Evolutionary conservation across 495 filamentous ascomycete genomes (phyloP).

Genomic region (Lasiosphaeria hispida): DNA sequence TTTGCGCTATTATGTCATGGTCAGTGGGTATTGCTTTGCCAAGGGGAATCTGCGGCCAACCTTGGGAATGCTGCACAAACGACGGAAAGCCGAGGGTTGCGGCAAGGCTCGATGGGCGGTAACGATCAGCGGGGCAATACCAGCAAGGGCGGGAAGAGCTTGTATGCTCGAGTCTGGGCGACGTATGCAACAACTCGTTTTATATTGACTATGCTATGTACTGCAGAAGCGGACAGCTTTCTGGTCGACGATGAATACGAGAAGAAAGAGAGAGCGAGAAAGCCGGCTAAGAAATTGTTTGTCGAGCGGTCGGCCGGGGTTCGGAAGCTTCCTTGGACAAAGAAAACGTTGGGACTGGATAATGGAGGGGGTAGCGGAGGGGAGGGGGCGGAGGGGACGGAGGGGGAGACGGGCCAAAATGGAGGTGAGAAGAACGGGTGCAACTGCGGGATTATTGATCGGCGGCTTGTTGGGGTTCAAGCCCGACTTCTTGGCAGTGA

Average conservation of each 20-base stretch:
- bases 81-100: slow-evolving; percentile 6
- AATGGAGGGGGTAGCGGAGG: slow-evolving; percentile 1
- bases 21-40: slow-evolving; percentile 12
- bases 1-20: slow-evolving; percentile 9
- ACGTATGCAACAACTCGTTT: slow-evolving; percentile 40
- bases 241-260: not conserved
- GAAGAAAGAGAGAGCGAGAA: slow-evolving; percentile 10
- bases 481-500: not conserved
- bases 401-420: not conserved
- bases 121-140: slow-evolving; percentile 31
- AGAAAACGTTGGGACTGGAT: slow-evolving; percentile 8
- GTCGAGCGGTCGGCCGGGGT: not conserved
- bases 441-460: slow-evolving; percentile 16
- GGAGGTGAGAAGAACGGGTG: not conserved
- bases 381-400: not conserved
- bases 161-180: slow-evolving; percentile 28
- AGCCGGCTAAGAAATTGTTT: slow-evolving; percentile 8
- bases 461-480: not conserved
- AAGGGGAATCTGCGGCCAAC: slow-evolving; percentile 3
- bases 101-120: not conserved
- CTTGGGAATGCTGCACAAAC: not conserved
- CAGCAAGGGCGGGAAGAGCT: slow-evolving; percentile 13
- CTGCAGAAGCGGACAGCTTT: slow-evolving; percentile 25
- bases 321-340: slow-evolving; percentile 2
- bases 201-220: slow-evolving; percentile 58